phyloP scores from a whole-genome alignment of 345 rosid genomes.

The Dovyalis caffra region DNA sequence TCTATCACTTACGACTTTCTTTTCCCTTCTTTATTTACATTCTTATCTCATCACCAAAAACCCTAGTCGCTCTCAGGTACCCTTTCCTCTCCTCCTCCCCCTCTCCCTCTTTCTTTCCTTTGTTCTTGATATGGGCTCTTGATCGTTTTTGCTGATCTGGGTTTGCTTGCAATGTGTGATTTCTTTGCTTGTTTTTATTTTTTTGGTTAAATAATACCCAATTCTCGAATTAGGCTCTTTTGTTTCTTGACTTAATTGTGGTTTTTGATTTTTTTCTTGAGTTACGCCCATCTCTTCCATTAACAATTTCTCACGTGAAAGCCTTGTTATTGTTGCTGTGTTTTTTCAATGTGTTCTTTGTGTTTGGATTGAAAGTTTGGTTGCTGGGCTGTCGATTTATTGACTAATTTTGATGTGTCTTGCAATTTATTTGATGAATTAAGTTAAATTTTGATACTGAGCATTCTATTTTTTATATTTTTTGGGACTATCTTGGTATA shows the following conservation, averaged over 20 bases:
- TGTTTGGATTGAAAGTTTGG: neutral
- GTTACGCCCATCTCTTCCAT: neutral
- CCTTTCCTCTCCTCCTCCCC: neutral
- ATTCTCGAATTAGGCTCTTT: neutral
- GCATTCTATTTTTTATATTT: neutral
- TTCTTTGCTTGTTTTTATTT: neutral
- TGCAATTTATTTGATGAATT: neutral
- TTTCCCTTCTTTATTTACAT: neutral
- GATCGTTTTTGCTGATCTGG: neutral
- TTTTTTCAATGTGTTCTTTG: neutral
- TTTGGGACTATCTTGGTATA: neutral
- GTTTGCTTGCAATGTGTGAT: neutral
- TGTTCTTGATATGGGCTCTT: neutral
- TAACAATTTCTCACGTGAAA: neutral
- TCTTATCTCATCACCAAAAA: conserved; percentile 2
- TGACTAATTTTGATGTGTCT: neutral
- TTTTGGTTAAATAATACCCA: neutral
- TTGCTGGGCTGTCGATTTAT: neutral
- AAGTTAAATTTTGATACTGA: neutral
- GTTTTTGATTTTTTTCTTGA: neutral
- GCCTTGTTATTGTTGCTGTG: neutral
- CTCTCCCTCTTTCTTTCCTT: neutral
- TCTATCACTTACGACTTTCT: neutral
- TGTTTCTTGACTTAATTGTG: neutral
- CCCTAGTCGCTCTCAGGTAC: neutral